Base-by-base conservation (phyloP, 2,329 filamentous ascomycete genomes). In the Exserohilum turcica region DNA sequence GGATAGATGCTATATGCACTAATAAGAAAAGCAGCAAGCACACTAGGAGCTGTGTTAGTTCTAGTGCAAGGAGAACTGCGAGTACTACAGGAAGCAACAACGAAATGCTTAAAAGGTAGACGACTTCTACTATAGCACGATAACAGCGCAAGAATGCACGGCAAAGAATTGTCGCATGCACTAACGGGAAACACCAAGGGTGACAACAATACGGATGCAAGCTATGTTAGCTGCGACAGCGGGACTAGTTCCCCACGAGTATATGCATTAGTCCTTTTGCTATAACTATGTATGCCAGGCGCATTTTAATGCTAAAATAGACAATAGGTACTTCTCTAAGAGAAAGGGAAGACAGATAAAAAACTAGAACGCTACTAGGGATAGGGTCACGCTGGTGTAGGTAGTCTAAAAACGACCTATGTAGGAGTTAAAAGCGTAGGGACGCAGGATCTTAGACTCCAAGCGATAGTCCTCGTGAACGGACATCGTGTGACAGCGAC, bases 331-430 rank as follows among this genome's bases (percentile, higher is more conserved):
- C 16, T 46, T 24, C 33, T 12, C 15, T 19, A n/a, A 15, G 16
- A 46, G 2, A 46, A 19, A 15, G 15, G 7, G 12, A 3, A 46
- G n/a, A 24, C 2, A 29, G 33, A 9, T 10, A 46, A 46, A 46
- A 46, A 37, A 46, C 43, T 46, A 46, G 9, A 4, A 46, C 13
- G 9, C 43, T 18, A 31, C 43, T 21, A 46, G 15, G 3, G 43
- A 46, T 10, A 46, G 10, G 10, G 43, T 38, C 6, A 19, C 13
- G 12, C 43, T 46, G 6, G 32, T 21, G 10, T 18, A 37, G 9
- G 33, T 12, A 19, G n/a, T 13, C 32, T 21, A 37, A 45, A 28
- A 45, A 45, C 21, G 5, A 37, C 43, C 21, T n/a, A 36, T 18
- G 27, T 15, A 6, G 24, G 35, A 2, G 31, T 35, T 35, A 13